Conservation (phyloP, 768 basidiomycete genomes). For the Amanita rimosa region DNA sequence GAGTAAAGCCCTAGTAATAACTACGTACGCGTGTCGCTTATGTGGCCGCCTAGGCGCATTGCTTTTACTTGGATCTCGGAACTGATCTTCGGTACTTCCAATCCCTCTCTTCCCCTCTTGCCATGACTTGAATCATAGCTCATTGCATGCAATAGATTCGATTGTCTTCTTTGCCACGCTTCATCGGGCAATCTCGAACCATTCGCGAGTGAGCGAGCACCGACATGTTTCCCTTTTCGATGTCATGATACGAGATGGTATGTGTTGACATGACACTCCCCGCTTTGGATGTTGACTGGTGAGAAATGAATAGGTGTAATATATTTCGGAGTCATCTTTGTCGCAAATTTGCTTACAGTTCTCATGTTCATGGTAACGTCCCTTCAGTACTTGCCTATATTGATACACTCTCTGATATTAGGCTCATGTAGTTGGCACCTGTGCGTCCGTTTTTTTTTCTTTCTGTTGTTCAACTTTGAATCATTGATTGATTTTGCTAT, state of each 20-base stretch:
- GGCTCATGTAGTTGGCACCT: conserved; percentile 14
- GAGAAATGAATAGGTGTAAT: conserved; percentile 16
- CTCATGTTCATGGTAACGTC: conserved; percentile 21
- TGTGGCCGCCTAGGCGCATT: conserved; percentile 22
- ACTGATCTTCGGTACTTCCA: conserved; percentile 18
- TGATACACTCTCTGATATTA: not conserved
- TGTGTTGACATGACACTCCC: not conserved
- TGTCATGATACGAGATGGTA: conserved; percentile 24
- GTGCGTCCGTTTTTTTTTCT: conserved; percentile 13
- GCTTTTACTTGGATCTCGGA: conserved; percentile 26
- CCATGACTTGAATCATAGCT: not conserved
- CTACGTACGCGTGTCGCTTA: not conserved
- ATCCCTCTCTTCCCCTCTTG: not conserved
- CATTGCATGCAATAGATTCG: conserved; percentile 15
- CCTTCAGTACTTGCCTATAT: not conserved
- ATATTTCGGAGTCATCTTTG: conserved; percentile 24
- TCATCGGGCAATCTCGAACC: conserved; percentile 14
- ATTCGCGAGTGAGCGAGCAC: conserved; percentile 7
- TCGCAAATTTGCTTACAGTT: conserved; percentile 20
- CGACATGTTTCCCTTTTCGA: conserved; percentile 14
- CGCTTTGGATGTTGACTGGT: not conserved
- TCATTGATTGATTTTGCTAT: not conserved
- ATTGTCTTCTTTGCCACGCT: conserved; percentile 20
- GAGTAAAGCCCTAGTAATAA: conserved; percentile 4
- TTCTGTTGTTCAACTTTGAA: not conserved